phyloP scores from a whole-genome alignment of 768 basidiomycete species.

The Podaxis sp. region DNA sequence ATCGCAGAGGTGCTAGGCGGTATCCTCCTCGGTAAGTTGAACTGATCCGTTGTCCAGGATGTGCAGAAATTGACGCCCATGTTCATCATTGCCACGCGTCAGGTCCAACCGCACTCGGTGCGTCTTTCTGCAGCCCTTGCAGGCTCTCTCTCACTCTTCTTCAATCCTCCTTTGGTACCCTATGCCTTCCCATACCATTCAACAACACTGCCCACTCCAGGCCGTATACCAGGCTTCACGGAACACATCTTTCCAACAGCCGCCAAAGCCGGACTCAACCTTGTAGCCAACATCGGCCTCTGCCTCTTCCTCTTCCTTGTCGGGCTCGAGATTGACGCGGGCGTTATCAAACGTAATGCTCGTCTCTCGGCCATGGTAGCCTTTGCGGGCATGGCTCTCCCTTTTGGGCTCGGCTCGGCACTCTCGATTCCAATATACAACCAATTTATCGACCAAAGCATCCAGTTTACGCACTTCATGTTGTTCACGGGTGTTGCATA shows the following conservation, averaged over 20 bases:
- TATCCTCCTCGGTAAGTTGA: slow-evolving; percentile 65
- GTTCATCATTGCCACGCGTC: neutral
- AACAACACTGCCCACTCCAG: slow-evolving; percentile 20
- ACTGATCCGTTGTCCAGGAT: neutral
- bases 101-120: slow-evolving; percentile 50
- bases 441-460: slow-evolving; percentile 61
- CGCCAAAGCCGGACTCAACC: slow-evolving; percentile 73
- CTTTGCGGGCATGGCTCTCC: slow-evolving; percentile 78
- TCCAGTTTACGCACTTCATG: slow-evolving; percentile 86
- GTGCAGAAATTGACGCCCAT: neutral
- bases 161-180: neutral
- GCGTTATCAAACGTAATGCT: slow-evolving; percentile 74
- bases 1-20: slow-evolving; percentile 85
- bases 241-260: slow-evolving; percentile 73
- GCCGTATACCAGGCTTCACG: slow-evolving; percentile 87
- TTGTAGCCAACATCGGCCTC: slow-evolving; percentile 86
- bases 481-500: slow-evolving; percentile 92
- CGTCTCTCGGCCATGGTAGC: slow-evolving; percentile 67
- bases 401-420: slow-evolving; percentile 81
- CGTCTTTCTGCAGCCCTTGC: neutral
- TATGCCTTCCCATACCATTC: no score
- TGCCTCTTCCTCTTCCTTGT: slow-evolving; percentile 90
- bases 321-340: slow-evolving; percentile 84
- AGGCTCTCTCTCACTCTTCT: neutral
- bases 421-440: slow-evolving; percentile 63